Base-by-base conservation (phyloP, 1,284 basidiomycete genomes). In the Sphagnurus paluster region DNA sequence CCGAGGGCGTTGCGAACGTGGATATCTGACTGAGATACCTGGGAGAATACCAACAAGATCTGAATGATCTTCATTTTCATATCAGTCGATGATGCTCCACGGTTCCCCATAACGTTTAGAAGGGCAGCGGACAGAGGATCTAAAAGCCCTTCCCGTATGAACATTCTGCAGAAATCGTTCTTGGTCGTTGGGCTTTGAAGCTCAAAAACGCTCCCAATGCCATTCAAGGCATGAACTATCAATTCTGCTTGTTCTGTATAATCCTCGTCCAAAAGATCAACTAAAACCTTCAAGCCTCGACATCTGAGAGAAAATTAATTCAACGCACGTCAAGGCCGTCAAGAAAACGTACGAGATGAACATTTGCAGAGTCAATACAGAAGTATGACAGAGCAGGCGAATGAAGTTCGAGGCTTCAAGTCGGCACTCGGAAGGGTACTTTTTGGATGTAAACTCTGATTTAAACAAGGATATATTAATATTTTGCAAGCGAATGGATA, bases 111-210 rank as follows among this genome's bases (percentile, higher is more conserved):
- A 44, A 98, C 90, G 56, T 91, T 90, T 43, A 96, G 72, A 30
- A 99, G 68, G 0, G 95, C 94, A 0, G 88, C 86, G 0, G 94
- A 93, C 1, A 99, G 70, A 0, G 96, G 96, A 56, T 98, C 95
- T 28, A 98, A 75, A 4, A 98, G 75, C 13, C 95, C 95, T 67
- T 98, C 96, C 19, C 93, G 82, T 24, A 97, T 93, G 69, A 98
- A 95, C 90, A 98, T 97, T 13, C 96, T 83, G 63, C 95, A 98
- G 63, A 98, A 98, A 67, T 98, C 96, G 62, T 96, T 98, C 60
- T 97, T 92, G 6, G 94, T 95, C 6, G 94, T 97, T 1, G 95
- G 92, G 40, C 90, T 93, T 67, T 95, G 84, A 8, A 98, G 78
- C 56, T 98, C 95, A 59, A 99, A 96, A 2, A 98, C 96, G 55